Evolutionary conservation across 169 alveolate genomes (phyloP).

Genomic region (Besnoitia besnoiti): DNA sequence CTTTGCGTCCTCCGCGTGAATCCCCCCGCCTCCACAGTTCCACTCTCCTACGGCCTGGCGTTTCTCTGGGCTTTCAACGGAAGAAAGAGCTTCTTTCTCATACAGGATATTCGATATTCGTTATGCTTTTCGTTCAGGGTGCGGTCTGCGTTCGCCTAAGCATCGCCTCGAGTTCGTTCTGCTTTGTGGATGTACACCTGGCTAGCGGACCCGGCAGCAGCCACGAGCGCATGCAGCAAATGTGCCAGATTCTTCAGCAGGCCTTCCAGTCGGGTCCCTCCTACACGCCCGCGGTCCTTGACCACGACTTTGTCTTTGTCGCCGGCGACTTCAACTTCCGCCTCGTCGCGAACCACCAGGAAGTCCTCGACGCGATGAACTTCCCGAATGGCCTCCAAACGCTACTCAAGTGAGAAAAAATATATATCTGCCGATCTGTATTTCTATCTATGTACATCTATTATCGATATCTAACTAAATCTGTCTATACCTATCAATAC

Average conservation of each 20-base stretch:
- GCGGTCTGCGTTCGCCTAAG: slow-evolving; percentile 51
- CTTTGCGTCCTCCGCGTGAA: too few relatives aligned
- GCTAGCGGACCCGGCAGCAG: slow-evolving; percentile 45
- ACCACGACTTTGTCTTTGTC: slow-evolving; percentile 54
- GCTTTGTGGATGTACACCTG: slow-evolving; percentile 62
- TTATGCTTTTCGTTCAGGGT: slow-evolving; percentile 43
- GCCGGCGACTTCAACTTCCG: slow-evolving; percentile 69
- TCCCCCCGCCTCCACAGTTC: too few relatives aligned
- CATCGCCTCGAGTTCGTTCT: slow-evolving; percentile 42
- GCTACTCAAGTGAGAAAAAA: background rate
- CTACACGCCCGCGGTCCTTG: background rate
- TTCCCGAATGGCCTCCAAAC: background rate
- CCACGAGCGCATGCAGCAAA: slow-evolving; percentile 64
- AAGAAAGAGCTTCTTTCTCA: too few relatives aligned
- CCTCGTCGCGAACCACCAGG: slow-evolving; percentile 33
- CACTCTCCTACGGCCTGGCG: background rate
- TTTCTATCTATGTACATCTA: too few relatives aligned
- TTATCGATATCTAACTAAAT: too few relatives aligned
- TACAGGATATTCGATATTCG: too few relatives aligned
- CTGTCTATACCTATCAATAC: background rate
- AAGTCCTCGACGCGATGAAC: slow-evolving; percentile 36
- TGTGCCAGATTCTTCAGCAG: slow-evolving; percentile 49
- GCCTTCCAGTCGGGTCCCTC: slow-evolving; percentile 43
- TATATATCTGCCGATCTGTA: too few relatives aligned
- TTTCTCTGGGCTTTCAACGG: too few relatives aligned